Evolutionary conservation across 1,284 basidiomycete species (phyloP), one percentile per base, ranked within the genome.

Genomic region (Malassezia caprae): DNA sequence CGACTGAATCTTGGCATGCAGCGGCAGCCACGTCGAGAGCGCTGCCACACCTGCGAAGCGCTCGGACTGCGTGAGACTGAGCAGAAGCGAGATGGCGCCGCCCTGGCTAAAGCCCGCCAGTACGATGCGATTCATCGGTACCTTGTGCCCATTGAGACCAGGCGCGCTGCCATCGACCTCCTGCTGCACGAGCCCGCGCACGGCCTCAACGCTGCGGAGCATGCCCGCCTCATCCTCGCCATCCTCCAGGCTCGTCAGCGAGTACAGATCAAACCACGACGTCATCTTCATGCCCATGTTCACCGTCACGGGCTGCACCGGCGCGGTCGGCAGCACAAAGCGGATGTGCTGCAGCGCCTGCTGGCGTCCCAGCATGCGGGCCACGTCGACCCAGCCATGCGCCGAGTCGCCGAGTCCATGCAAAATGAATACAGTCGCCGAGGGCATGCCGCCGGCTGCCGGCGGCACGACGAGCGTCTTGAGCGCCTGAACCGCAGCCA

Each of bases 231-330:
- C 70, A 43, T 74, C 72, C 51, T 74, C 72, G 12, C 50, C 50
- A 17, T 62, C 60, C 4, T 62, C 60, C n/a, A 73, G 47, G 40
- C 68, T 64, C 42, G 68, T 68, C 1, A 74, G 61, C n/a, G 63
- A 48, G n/a, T 48, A 52, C 12, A 54, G 52, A 27, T 72, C 71
- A 53, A 72, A 72, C 72, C 72, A 74, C 6, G 63, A 63, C 8
- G 70, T 68, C 72, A 74, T 74, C 40, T 58, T 58, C 70, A 71
- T 70, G 42, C 69, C 69, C 62, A 70, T 67, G 46, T 74, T 74
- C 26, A 74, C 56, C 34, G 70, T 62, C 10, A 74, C 69, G 4
- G 72, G 70, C 61, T 68, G 68, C 23, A 69, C 57, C 31, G 72
- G 72, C 7, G 72, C 67, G n/a, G 70, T 69, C 28, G 72, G 72